Base-by-base conservation (phyloP, 352 stramenopile genomes). In the Chrysophaeum taylorii region DNA sequence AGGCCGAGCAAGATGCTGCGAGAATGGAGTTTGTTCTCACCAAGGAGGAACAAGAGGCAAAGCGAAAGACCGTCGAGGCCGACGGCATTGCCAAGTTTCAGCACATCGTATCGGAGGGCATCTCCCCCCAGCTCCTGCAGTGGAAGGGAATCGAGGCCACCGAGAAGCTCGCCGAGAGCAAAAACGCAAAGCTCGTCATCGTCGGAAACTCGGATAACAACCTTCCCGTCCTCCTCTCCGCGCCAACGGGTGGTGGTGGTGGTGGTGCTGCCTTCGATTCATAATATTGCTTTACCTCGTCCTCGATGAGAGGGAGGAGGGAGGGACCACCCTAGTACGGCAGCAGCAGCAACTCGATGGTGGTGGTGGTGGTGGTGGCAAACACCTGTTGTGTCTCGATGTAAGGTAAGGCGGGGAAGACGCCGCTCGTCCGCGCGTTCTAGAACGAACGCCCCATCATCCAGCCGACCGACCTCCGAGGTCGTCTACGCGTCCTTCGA, bases 81-180 rank as follows among this genome's bases (percentile, higher is more conserved):
- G 36, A 75, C 35, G 76, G 76, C 35, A 78, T 81, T 68, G 74
- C 76, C 38, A 74, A 81, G 41, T 81, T 80, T 77, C 76, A 81
- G 60, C 54, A 69, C 18, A 81, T 81, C 63, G 76, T 81, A 0
- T 62, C 37, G 7, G 33, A n/a, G 38, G 64, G 64, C 36, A 70
- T 70, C 60, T 53, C 64, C 14, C 64, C 60, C 64, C 76, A 76
- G 66, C 68, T 76, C 2, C 43, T 80, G 9, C 42, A 70, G n/a
- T 80, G 73, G 76, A 80, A 80, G 63, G 76, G 76, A 37, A 75
- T 80, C 48, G 76, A 80, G 67, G 76, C 73, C 5, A 80, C 76
- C 23, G 76, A 80, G 71, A 74, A 75, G 38, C 66, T 80, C 5
- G 70, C 70, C n/a, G 16, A 38, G 18, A 71, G 73, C 31, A 50